phyloP scores from a whole-genome alignment of 225 moss, liverwort and hornwort species.

The Thuidium tamariscinum region DNA sequence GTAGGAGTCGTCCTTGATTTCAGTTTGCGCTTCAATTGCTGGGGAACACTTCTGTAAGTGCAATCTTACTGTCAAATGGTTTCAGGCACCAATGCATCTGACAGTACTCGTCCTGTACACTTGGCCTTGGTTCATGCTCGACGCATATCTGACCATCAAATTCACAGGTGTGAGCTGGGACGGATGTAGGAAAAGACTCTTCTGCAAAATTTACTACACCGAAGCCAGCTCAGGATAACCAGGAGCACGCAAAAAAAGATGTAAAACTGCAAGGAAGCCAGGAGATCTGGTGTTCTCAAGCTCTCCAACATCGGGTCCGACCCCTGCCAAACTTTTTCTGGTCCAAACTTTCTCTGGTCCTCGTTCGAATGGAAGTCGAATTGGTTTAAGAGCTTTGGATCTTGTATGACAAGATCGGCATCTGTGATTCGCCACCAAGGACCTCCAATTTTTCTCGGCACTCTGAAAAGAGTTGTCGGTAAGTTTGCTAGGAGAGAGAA shows the following conservation, averaged over 20 bases:
- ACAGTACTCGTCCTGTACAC: background rate
- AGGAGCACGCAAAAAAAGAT: constrained; percentile 17
- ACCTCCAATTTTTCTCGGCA: constrained; percentile 8
- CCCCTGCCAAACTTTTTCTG: constrained; percentile 24
- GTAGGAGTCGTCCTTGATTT: background rate
- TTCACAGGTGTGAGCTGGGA: background rate
- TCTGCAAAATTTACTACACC: constrained; percentile 21
- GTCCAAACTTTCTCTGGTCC: constrained; percentile 8
- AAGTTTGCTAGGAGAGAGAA: constrained; percentile 40
- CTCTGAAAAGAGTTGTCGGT: constrained; percentile 17
- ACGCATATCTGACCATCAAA: background rate
- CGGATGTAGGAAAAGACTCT: background rate
- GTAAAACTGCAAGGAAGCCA: constrained; percentile 30
- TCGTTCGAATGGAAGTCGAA: background rate
- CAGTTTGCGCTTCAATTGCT: background rate
- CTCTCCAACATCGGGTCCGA: constrained; percentile 29
- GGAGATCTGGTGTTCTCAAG: constrained; percentile 11
- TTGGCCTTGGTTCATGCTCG: background rate
- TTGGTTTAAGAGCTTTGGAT: constrained; percentile 13
- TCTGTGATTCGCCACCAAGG: background rate
- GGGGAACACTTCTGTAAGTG: background rate
- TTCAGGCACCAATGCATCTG: background rate
- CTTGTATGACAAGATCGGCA: constrained; percentile 3
- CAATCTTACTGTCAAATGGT: background rate
- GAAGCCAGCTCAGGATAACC: constrained; percentile 26